Conservation (phyloP, 148 eudicot genomes). For the Diospyros lotus region DNA sequence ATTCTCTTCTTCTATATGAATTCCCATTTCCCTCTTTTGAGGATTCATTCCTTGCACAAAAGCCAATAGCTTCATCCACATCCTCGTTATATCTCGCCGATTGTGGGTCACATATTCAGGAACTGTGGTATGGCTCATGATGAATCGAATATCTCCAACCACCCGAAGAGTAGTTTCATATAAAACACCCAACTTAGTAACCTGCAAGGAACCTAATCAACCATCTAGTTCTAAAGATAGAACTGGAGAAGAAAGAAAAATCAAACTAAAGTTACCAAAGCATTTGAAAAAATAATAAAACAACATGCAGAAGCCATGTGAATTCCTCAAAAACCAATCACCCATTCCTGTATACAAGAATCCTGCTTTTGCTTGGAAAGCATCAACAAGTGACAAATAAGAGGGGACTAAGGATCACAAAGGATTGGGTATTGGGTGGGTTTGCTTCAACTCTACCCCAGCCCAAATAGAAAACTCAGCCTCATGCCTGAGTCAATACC, state of each 20-base stretch:
- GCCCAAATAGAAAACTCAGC: no score
- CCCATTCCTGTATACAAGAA: neutral
- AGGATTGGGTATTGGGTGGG: no score
- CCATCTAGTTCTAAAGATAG: neutral
- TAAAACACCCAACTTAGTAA: conserved; percentile 62
- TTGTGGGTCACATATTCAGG: conserved; percentile 60
- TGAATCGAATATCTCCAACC: conserved; percentile 86
- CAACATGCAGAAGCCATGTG: neutral
- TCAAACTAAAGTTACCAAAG: neutral
- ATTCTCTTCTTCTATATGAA: conserved; percentile 86
- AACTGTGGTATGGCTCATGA: conserved; percentile 76
- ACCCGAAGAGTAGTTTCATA: conserved; percentile 77
- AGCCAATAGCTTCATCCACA: conserved; percentile 75
- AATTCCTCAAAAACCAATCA: neutral
- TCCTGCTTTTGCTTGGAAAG: neutral
- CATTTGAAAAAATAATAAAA: neutral
- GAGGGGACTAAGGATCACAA: no score
- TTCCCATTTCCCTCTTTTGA: conserved; percentile 81
- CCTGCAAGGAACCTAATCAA: conserved; percentile 45
- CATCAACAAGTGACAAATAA: neutral
- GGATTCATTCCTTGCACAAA: conserved; percentile 92
- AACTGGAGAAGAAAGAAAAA: conserved; percentile 1
- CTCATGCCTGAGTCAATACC: no score
- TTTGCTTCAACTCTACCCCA: no score
- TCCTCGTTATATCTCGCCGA: conserved; percentile 51